A percentile compares a stretch with the other conserved stretches of the same genome.
Evolutionary conservation across 495 filamentous ascomycete genomes (phyloP).

Genomic region (Penicillium waksmanii): DNA sequence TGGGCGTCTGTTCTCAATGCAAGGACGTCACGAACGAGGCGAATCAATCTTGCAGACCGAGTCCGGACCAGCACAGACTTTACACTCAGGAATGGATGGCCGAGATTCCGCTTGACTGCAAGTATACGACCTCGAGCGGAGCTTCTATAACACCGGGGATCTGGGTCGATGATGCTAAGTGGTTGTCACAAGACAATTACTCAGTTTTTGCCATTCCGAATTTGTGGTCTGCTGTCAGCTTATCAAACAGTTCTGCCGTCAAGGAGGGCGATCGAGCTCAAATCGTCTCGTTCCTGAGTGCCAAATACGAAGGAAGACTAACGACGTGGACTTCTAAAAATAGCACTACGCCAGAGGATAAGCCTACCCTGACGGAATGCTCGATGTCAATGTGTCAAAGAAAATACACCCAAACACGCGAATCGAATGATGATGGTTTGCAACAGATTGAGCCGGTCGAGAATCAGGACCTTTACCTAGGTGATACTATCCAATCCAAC

Average conservation of each 20-base stretch:
- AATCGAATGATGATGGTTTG: not conserved
- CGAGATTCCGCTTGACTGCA: constrained; percentile 6
- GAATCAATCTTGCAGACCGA: constrained; percentile 8
- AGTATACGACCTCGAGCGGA: constrained; percentile 1
- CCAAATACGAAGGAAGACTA: not conserved
- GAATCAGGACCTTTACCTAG: not conserved
- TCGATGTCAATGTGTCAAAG: not conserved
- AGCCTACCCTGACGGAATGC: not conserved
- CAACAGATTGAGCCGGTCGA: not conserved
- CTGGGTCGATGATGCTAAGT: not conserved
- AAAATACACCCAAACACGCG: not conserved
- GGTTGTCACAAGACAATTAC: not conserved
- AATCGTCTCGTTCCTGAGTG: not conserved
- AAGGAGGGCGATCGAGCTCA: not conserved
- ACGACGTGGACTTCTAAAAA: not conserved
- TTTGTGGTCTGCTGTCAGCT: not conserved
- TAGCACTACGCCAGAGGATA: not conserved
- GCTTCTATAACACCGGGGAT: not conserved
- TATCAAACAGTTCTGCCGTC: not conserved
- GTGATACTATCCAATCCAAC: not conserved
- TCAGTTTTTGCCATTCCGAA: not conserved
- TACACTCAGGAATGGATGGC: not conserved
- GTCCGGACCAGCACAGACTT: not conserved
- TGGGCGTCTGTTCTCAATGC: constrained; percentile 17
- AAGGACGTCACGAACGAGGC: constrained; percentile 14